These are phyloP conservation scores for Geranium incanum DNA, from an alignment of 441 rosid genomes.

Conservation along the genomic window DNA sequence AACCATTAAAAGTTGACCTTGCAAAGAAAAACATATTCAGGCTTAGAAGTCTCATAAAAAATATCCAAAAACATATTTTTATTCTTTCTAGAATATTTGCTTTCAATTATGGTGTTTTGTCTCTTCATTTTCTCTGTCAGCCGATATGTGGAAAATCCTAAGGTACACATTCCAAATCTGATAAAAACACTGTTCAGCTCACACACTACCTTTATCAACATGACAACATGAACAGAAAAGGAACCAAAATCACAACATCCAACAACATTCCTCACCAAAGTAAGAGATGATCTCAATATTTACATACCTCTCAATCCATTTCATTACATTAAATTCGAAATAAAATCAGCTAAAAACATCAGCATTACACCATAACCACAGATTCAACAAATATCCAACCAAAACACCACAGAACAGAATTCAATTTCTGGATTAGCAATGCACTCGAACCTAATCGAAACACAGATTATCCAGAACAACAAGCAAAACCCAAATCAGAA, in stretches of 20 bases:
- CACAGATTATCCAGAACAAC: slow-evolving; percentile 1
- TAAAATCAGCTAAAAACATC: background rate
- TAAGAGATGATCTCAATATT: background rate
- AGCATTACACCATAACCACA: slow-evolving; percentile 4
- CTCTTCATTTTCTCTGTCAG: background rate
- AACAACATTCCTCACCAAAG: background rate
- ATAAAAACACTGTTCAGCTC: background rate
- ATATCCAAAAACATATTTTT: too few species aligned
- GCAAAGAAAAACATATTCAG: background rate
- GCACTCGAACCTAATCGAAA: slow-evolving; percentile 18
- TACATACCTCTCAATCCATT: background rate
- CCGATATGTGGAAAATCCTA: too few species aligned
- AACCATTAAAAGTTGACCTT: background rate
- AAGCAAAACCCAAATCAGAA: slow-evolving; percentile 13
- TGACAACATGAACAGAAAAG: background rate
- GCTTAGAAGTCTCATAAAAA: too few species aligned
- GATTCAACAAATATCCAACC: background rate
- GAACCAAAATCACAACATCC: background rate
- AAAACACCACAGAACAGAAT: slow-evolving; percentile 2
- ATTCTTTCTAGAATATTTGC: background rate
- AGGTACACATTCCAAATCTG: background rate
- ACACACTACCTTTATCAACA: background rate
- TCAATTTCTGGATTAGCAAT: slow-evolving; percentile 11
- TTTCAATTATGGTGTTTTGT: too few species aligned
- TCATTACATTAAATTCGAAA: background rate